phyloP scores from a whole-genome alignment of 1,284 basidiomycete genomes.

The Leccinum angustisporum region DNA sequence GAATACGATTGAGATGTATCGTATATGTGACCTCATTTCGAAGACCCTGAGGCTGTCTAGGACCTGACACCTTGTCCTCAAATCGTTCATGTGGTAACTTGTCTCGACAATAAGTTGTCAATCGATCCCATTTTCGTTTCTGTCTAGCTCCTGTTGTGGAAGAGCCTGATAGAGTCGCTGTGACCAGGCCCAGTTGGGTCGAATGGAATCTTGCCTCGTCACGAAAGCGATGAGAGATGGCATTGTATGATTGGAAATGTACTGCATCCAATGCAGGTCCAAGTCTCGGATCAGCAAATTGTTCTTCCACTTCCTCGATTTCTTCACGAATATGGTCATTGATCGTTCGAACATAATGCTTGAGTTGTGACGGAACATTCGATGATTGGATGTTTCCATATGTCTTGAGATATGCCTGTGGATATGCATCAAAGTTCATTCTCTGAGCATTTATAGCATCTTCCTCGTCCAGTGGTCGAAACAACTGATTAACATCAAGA shows the following conservation, averaged over 20 bases:
- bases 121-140: background rate
- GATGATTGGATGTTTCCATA: background rate
- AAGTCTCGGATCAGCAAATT: background rate
- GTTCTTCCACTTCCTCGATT: background rate
- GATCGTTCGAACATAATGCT: background rate
- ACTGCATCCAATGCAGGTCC: background rate
- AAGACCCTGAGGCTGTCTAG: background rate
- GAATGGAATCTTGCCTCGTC: background rate
- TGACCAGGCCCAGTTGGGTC: background rate
- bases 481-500: too few relatives aligned
- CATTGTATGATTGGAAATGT: background rate
- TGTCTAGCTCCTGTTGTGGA: background rate
- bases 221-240: background rate
- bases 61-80: background rate
- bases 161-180: background rate
- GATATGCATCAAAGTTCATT: background rate
- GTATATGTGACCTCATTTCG: background rate
- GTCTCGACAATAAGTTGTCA: background rate
- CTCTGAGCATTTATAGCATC: too few relatives aligned
- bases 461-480: too few relatives aligned
- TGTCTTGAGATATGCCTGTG: background rate
- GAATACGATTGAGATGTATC: background rate
- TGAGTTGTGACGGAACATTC: background rate
- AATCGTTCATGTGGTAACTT: background rate
- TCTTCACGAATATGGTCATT: background rate